Evolutionary conservation across 2,329 filamentous ascomycete species (phyloP), one percentile per base, ranked within the genome.

Genomic region (Ophiocordyceps australis): DNA sequence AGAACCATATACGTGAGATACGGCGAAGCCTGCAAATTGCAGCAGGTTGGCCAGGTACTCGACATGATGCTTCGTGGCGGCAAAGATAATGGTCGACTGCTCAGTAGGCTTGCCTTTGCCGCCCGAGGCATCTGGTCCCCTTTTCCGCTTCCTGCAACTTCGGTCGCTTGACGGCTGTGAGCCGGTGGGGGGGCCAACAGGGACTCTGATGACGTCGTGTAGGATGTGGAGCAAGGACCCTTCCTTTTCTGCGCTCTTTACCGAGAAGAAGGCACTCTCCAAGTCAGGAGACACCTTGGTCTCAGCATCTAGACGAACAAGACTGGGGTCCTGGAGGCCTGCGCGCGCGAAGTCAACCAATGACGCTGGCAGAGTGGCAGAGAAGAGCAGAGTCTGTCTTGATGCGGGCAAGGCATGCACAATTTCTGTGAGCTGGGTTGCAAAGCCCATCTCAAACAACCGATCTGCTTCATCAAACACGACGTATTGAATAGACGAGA

Each of bases 371-470:
- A 98, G 59, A 0, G 89, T 98, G 1, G 89, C 89, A 18, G 89
- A 98, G 50, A 98, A 98, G 3, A 98, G 62, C 7, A 95, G 57
- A 4, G 85, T 98, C 46, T 98, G 89, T 30, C 91, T 67, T 14
- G 74, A 78, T 1, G 69, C 58, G 1, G 91, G 89, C 11, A 98
- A 57, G 1, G 83, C 79, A 43, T 93, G 74, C 26, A 98, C 57
- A 58, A 95, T 95, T 46, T 98, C 89, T 1, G 79, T 77, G 38
- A 98, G 59, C 44, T 98, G 89, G 4, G 80, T 74, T 5, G 85
- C 83, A 46, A 98, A 98, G 39, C 89, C 91, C 86, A 98, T 94
- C 46, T 98, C 89, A 50, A 98, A 98, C 13, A 98, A 60, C 28
- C 89, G 70, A 60, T 98, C 89, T 2, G 89, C 89, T 50, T 98